Conservation (phyloP, 208 protist species). For the Cochliopodium minus region DNA sequence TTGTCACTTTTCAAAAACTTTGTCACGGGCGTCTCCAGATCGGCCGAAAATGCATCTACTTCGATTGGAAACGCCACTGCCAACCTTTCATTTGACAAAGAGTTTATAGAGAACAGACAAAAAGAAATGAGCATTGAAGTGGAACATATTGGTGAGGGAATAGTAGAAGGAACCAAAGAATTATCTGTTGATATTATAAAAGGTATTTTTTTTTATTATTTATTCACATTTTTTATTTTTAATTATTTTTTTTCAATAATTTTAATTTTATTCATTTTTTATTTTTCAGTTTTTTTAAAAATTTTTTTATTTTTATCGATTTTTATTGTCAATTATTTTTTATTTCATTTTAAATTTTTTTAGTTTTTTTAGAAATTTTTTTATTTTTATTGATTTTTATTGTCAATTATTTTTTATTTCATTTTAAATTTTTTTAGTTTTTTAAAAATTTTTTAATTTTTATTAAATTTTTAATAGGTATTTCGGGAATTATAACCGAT, state of each 20-base stretch:
- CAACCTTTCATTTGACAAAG: constrained; percentile 19
- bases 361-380: too few relatives aligned
- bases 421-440: not conserved
- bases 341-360: too few relatives aligned
- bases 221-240: too few relatives aligned
- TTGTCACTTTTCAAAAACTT: not conserved
- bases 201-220: too few relatives aligned
- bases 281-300: too few relatives aligned
- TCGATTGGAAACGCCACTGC: constrained; percentile 17
- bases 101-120: constrained; percentile 16
- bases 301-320: too few relatives aligned
- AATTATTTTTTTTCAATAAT: too few relatives aligned
- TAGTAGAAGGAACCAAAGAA: not conserved
- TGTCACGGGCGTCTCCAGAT: constrained; percentile 16
- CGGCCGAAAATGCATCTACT: constrained; percentile 12
- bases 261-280: too few relatives aligned
- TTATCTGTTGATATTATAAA: not conserved
- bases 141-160: not conserved
- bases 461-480: constrained; percentile 12
- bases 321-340: too few relatives aligned
- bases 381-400: too few relatives aligned
- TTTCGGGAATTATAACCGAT: constrained; percentile 51
- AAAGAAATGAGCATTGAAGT: not conserved
- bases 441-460: not conserved
- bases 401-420: too few relatives aligned